Evolutionary conservation across 495 filamentous ascomycete species (phyloP).

Genomic region (Daldinia caldariorum): DNA sequence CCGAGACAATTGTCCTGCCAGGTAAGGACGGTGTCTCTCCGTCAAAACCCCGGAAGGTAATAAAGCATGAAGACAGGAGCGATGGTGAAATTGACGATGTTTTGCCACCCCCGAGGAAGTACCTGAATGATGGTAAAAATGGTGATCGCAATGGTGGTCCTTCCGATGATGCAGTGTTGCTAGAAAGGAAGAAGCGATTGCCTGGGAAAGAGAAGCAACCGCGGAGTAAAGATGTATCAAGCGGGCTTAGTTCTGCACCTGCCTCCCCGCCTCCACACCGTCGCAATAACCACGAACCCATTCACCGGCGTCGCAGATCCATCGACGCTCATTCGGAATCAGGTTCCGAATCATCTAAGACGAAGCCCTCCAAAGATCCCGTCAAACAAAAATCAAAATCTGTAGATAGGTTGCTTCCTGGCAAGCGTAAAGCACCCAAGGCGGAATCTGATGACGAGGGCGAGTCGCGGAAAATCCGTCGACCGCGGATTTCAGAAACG

Average conservation of each 20-base stretch:
- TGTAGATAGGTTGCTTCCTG: constrained; percentile 50
- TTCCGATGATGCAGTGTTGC: constrained; percentile 42
- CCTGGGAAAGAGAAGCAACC: constrained; percentile 53
- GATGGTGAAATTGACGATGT: constrained; percentile 58
- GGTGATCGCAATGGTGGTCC: constrained; percentile 48
- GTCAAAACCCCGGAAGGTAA: constrained; percentile 72
- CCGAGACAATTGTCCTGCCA: constrained; percentile 81
- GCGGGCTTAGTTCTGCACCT: constrained; percentile 64
- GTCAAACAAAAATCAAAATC: constrained; percentile 53
- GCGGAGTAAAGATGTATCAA: constrained; percentile 60
- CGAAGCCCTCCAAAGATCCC: constrained; percentile 49
- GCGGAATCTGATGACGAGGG: constrained; percentile 61
- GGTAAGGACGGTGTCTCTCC: constrained; percentile 76
- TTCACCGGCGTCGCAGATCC: constrained; percentile 53
- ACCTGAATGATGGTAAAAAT: constrained; percentile 47
- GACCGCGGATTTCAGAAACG: constrained; percentile 58
- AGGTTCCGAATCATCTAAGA: constrained; percentile 56
- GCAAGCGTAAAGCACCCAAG: constrained; percentile 58
- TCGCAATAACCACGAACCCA: constrained; percentile 41
- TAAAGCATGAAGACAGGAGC: constrained; percentile 75
- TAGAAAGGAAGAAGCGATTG: constrained; percentile 61
- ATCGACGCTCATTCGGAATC: constrained; percentile 57
- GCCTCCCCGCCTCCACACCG: constrained; percentile 55
- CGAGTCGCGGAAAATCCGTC: constrained; percentile 58
- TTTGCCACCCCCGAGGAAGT: constrained; percentile 50